A percentile compares a stretch with the other conserved stretches of the same genome.
These are phyloP conservation scores for Sistotremastrum suecicum DNA, from an alignment of 768 basidiomycete genomes.

Conservation along the genomic window DNA sequence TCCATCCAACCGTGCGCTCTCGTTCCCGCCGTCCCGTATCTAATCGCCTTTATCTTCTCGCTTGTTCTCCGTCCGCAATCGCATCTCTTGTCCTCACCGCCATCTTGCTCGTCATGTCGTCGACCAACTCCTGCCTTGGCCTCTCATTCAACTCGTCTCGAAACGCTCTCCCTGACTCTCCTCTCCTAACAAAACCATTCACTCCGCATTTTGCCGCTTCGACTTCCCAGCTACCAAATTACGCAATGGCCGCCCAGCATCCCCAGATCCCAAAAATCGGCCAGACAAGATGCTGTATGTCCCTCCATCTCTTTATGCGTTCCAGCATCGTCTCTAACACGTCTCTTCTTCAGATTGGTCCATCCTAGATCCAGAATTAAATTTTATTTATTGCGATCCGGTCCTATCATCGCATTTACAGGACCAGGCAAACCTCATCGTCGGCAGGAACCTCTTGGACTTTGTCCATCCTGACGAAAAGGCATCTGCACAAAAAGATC, in stretches of 20 bases:
- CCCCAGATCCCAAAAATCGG: constrained; percentile 39
- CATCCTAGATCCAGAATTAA: constrained; percentile 57
- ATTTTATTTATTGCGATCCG: constrained; percentile 76
- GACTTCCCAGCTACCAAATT: no score
- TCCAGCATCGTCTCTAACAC: constrained; percentile 10
- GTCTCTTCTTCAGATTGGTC: constrained; percentile 51
- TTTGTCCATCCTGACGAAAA: constrained; percentile 84
- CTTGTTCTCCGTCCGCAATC: no score
- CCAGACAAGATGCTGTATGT: constrained; percentile 68
- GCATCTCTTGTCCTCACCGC: no score
- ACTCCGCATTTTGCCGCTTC: no score
- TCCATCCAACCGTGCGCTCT: no score
- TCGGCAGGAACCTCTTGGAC: constrained; percentile 55
- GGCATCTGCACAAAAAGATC: constrained; percentile 56
- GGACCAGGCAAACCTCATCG: constrained; percentile 50
- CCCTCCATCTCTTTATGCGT: constrained; percentile 18
- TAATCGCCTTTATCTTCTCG: no score
- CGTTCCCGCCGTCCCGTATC: no score
- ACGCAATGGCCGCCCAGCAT: neutral
- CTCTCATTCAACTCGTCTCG: no score
- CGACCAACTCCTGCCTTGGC: no score
- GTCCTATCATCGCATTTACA: constrained; percentile 60
- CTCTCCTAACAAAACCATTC: neutral
- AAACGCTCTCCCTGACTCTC: neutral
- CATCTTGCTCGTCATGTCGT: no score